Base-by-base conservation (phyloP, 78 protist genomes). In the Dictyostelium firmibasis region DNA sequence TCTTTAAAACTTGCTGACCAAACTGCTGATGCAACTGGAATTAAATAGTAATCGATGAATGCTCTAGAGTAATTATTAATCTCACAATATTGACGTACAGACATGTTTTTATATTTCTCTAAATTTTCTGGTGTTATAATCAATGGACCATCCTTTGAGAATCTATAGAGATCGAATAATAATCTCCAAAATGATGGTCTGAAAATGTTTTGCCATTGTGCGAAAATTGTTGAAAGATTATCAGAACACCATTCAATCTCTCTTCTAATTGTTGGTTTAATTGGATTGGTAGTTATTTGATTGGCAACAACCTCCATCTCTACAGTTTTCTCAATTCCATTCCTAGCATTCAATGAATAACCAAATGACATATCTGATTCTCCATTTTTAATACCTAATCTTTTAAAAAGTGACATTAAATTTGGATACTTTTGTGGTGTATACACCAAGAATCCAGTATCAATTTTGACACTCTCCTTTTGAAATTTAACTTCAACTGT, bases 201-300 rank as follows among this genome's bases (percentile, higher is more conserved):
- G 23, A 88, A 88, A 2, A 78, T 6, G 36, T 88, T 88, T 20
- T 25, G 20, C 60, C 70, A 36, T 69, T 88, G 93, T 47, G 93
- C 84, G 64, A 88, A 88, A 23, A 88, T 77, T 0, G 86, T 60
- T 20, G 86, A 53, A 16, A 43, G 18, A 70, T 27, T 47, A n/a
- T 88, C 93, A 0, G 84, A 67, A 36, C 88, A 60, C 93, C 93
- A 88, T 69, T 88, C 93, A 14, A 88, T 35, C 33, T 79, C 93
- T 6, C 29, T 7, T 76, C 87, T 44, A 18, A 27, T 13, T 25
- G 20, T 11, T 23, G 16, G 18, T 83, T 83, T 83, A 7, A n/a
- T 18, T 27, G 23, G 23, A 69, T 33, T 16, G 4, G 20, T 33
- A 43, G 20, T 33, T 6, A 13, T 27, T 69, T n/a, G 7, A 69